phyloP scores from a whole-genome alignment of 2,329 filamentous ascomycete species.

The Penicillium olsonii region DNA sequence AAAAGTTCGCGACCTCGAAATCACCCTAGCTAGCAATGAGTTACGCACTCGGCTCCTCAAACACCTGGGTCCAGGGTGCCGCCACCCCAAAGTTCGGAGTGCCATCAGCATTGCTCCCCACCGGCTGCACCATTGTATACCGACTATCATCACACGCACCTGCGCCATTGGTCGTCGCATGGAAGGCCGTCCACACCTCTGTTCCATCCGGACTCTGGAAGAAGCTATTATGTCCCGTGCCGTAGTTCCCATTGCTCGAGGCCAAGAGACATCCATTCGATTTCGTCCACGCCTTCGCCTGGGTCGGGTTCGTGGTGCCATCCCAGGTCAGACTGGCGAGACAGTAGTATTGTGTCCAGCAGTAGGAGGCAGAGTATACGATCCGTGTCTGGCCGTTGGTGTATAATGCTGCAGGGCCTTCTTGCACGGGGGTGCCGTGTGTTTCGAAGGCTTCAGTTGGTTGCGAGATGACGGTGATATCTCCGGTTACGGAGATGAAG shows the following conservation, averaged over 20 bases:
- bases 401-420: slow-evolving; percentile 58
- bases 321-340: slow-evolving; percentile 58
- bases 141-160: slow-evolving; percentile 57
- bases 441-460: slow-evolving; percentile 43
- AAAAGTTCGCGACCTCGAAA: no score
- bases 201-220: slow-evolving; percentile 58
- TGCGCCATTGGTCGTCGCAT: slow-evolving; percentile 52
- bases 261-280: slow-evolving; percentile 52
- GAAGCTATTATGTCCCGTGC: slow-evolving; percentile 60
- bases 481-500: slow-evolving; percentile 37
- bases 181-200: slow-evolving; percentile 59
- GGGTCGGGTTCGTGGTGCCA: slow-evolving; percentile 51
- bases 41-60: neutral
- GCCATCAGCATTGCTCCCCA: slow-evolving; percentile 55
- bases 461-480: slow-evolving; percentile 52
- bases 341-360: slow-evolving; percentile 58
- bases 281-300: slow-evolving; percentile 53
- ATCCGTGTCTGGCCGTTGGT: slow-evolving; percentile 56
- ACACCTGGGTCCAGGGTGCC: neutral
- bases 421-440: slow-evolving; percentile 54
- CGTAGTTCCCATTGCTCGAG: slow-evolving; percentile 58
- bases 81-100: slow-evolving; percentile 53
- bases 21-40: no score
- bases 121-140: slow-evolving; percentile 56
- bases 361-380: slow-evolving; percentile 58